These are phyloP conservation scores for Beauveria scarabaeidicola DNA, from an alignment of 2,329 filamentous ascomycete species.

Conservation along the genomic window DNA sequence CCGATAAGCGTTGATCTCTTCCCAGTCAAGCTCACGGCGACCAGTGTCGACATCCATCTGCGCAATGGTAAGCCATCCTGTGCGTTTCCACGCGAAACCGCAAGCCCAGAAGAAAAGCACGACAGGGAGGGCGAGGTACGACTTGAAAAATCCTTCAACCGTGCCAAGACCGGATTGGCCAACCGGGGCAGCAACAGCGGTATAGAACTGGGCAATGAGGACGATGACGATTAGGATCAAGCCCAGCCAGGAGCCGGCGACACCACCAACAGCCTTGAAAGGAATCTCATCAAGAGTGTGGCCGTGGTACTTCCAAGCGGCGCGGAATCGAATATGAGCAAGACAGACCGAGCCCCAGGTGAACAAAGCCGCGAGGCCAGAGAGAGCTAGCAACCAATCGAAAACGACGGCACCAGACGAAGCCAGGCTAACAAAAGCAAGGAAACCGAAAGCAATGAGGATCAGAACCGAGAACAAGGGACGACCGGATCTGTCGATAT, in stretches of 20 bases:
- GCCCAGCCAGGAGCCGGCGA: conserved; percentile 55
- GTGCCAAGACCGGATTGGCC: conserved; percentile 22
- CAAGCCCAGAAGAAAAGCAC: conserved; percentile 44
- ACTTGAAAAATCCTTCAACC: conserved; percentile 44
- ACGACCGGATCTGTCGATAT: conserved; percentile 45
- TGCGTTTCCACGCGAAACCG: conserved; percentile 58
- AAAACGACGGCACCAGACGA: conserved; percentile 45
- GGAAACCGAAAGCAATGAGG: conserved; percentile 36
- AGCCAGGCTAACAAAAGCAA: conserved; percentile 39
- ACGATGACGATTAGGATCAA: conserved; percentile 46
- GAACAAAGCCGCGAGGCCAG: conserved; percentile 54
- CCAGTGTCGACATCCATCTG: conserved; percentile 62
- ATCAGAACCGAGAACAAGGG: conserved; percentile 38
- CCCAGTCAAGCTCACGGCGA: conserved; percentile 56
- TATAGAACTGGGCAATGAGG: conserved; percentile 44
- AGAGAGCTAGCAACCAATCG: conserved; percentile 56
- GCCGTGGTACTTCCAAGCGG: conserved; percentile 49
- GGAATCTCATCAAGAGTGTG: conserved; percentile 56
- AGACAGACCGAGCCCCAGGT: conserved; percentile 59
- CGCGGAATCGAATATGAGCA: conserved; percentile 38
- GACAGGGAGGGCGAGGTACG: conserved; percentile 44
- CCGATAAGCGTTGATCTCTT: conserved; percentile 46
- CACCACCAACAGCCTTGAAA: conserved; percentile 51
- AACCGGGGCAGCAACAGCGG: conserved; percentile 36
- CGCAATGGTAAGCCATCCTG: conserved; percentile 46